These are phyloP conservation scores for Waltergamsia citrina DNA, from an alignment of 2,329 filamentous ascomycete species.

Conservation along the genomic window DNA sequence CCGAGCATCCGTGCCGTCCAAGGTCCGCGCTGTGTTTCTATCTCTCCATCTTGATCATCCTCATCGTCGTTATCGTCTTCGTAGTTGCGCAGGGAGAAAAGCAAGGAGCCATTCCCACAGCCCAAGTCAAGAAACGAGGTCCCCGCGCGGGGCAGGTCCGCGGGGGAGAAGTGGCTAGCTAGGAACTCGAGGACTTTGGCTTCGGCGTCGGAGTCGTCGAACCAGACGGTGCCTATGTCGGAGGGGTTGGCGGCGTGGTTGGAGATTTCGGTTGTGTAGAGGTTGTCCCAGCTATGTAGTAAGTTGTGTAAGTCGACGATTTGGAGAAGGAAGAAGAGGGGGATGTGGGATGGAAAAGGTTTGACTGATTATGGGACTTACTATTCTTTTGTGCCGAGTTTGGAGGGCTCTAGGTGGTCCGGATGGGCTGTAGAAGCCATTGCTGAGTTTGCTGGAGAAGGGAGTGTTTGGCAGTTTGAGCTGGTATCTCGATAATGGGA, in stretches of 20 bases:
- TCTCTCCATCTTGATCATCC: not conserved
- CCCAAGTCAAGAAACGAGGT: constrained; percentile 75
- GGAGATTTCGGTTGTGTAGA: constrained; percentile 61
- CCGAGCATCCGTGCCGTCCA: constrained; percentile 69
- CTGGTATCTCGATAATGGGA: no score
- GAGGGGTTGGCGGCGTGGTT: constrained; percentile 64
- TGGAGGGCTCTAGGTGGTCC: constrained; percentile 63
- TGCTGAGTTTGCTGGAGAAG: no score
- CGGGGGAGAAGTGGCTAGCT: constrained; percentile 18
- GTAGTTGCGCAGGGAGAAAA: constrained; percentile 66
- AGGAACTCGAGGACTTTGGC: constrained; percentile 68
- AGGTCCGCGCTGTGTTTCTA: constrained; percentile 7
- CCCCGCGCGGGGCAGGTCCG: constrained; percentile 12
- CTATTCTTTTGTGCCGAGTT: constrained; percentile 87
- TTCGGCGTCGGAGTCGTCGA: constrained; percentile 86
- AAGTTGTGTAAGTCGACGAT: not conserved
- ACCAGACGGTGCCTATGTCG: constrained; percentile 90
- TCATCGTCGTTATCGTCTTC: constrained; percentile 3
- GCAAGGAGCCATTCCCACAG: constrained; percentile 85
- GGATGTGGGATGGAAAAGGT: constrained; percentile 4
- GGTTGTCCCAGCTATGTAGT: constrained; percentile 57
- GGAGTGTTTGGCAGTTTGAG: no score
- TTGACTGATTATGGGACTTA: constrained; percentile 28
- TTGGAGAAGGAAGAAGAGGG: constrained; percentile 1
- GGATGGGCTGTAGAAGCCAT: constrained; percentile 28